phyloP scores from a whole-genome alignment of 768 basidiomycete species.

The Tulasnella sp. region DNA sequence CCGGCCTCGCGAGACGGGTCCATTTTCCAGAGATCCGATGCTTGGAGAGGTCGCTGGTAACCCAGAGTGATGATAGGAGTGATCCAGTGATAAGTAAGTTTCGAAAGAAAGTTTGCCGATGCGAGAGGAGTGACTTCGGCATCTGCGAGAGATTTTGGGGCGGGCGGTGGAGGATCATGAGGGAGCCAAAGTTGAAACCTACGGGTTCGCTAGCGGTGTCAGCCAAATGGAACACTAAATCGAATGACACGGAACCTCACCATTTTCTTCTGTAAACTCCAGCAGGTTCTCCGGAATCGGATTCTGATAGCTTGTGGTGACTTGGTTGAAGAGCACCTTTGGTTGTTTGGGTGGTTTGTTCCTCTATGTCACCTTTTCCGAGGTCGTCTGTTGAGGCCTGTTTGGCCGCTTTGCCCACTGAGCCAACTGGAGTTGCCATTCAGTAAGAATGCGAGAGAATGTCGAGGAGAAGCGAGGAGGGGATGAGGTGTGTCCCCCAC shows the following conservation, averaged over 20 bases:
- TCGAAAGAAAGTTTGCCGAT: slow-evolving; percentile 43
- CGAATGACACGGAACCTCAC: background rate
- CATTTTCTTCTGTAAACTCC: background rate
- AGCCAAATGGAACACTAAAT: background rate
- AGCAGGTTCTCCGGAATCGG: background rate
- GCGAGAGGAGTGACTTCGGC: slow-evolving; percentile 51
- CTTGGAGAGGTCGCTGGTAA: slow-evolving; percentile 64
- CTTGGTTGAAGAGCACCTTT: background rate
- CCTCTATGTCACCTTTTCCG: background rate
- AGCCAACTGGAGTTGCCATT: background rate
- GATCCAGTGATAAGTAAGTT: slow-evolving; percentile 59
- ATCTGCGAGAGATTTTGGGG: slow-evolving; percentile 44
- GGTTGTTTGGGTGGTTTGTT: background rate
- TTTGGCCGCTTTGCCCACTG: background rate
- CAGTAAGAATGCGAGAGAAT: background rate
- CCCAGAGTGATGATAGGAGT: slow-evolving; percentile 41
- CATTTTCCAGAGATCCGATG: slow-evolving; percentile 64
- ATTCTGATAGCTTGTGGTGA: background rate
- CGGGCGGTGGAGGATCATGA: slow-evolving; percentile 43
- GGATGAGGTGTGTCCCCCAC: background rate
- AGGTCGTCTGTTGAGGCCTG: background rate
- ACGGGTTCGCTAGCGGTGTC: background rate
- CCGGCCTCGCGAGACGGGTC: slow-evolving; percentile 39
- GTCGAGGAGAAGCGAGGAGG: background rate
- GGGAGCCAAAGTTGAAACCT: slow-evolving; percentile 40